Evolutionary conservation across 75 land plant genomes (phyloP).

Genomic region (Selaginella moellendorffii): DNA sequence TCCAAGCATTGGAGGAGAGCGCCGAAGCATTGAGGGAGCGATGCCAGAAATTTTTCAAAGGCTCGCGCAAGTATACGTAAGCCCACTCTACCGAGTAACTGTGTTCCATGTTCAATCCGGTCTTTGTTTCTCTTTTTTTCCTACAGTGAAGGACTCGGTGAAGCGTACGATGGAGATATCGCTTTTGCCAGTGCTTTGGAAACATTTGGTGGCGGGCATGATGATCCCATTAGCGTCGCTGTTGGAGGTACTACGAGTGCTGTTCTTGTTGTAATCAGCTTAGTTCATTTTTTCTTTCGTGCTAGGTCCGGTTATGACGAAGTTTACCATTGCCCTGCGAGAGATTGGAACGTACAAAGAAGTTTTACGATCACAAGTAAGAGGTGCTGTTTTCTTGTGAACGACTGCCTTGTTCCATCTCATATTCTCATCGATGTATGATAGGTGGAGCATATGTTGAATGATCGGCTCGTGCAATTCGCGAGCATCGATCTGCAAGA

Average conservation of each 20-base stretch:
- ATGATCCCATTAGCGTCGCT: conserved; percentile 97
- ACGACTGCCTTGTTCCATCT: not conserved
- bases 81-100: conserved; percentile 11
- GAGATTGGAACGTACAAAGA: conserved; percentile 98
- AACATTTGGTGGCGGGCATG: conserved; percentile 96
- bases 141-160: conserved; percentile 87
- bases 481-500: conserved; percentile 87
- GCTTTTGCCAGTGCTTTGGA: conserved; percentile 93
- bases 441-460: conserved; percentile 90
- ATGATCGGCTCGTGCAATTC: conserved; percentile 78
- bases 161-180: conserved; percentile 94
- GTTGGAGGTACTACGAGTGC: conserved; percentile 63
- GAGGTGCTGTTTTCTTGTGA: conserved; percentile 4
- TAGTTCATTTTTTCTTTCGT: too few relatives aligned
- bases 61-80: conserved; percentile 97
- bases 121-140: not conserved
- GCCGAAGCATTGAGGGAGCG: conserved; percentile 83
- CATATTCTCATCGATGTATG: not conserved
- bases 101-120: not conserved
- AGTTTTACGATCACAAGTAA: conserved; percentile 88
- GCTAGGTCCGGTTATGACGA: conserved; percentile 96
- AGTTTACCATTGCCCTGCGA: conserved; percentile 88
- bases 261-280: not conserved
- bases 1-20: conserved; percentile 81
- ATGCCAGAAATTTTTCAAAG: conserved; percentile 82